These are phyloP conservation scores for Globisporangium paddicum DNA, from an alignment of 352 stramenopile species.

Conservation along the genomic window DNA sequence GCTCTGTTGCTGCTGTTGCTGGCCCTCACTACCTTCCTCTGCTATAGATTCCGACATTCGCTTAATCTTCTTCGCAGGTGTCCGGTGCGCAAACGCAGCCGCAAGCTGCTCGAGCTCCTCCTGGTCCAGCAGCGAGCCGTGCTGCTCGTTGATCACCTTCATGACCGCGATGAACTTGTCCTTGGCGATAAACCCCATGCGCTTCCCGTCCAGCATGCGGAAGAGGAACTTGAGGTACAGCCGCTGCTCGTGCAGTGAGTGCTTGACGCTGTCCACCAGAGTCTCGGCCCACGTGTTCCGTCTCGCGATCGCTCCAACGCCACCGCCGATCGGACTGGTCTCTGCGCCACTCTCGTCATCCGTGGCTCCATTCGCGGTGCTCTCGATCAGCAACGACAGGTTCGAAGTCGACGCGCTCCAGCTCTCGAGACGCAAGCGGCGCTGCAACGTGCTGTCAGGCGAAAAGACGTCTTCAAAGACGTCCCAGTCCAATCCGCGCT, in stretches of 20 bases:
- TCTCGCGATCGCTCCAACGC: slow-evolving; percentile 14
- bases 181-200: slow-evolving; percentile 55
- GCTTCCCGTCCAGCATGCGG: slow-evolving; percentile 66
- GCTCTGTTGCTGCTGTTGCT: slow-evolving; percentile 3
- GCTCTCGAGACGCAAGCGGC: slow-evolving; percentile 56
- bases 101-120: slow-evolving; percentile 64
- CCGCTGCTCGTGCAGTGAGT: slow-evolving; percentile 70
- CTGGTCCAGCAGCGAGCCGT: slow-evolving; percentile 50
- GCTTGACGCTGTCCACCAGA: slow-evolving; percentile 67
- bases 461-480: slow-evolving; percentile 83
- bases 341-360: slow-evolving; percentile 32
- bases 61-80: slow-evolving; percentile 19
- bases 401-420: slow-evolving; percentile 52
- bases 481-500: slow-evolving; percentile 48
- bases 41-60: slow-evolving; percentile 12
- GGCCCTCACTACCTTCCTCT: slow-evolving; percentile 6
- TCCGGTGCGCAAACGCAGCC: slow-evolving; percentile 40
- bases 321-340: slow-evolving; percentile 9
- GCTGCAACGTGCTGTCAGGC: slow-evolving; percentile 55
- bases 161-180: slow-evolving; percentile 70
- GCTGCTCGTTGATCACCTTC: slow-evolving; percentile 72
- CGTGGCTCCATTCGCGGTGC: slow-evolving; percentile 8
- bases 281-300: slow-evolving; percentile 56
- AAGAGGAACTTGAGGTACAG: slow-evolving; percentile 82
- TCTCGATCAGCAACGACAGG: slow-evolving; percentile 17